Base-by-base conservation (phyloP, 1,284 basidiomycete species). In the Malassezia globosa region DNA sequence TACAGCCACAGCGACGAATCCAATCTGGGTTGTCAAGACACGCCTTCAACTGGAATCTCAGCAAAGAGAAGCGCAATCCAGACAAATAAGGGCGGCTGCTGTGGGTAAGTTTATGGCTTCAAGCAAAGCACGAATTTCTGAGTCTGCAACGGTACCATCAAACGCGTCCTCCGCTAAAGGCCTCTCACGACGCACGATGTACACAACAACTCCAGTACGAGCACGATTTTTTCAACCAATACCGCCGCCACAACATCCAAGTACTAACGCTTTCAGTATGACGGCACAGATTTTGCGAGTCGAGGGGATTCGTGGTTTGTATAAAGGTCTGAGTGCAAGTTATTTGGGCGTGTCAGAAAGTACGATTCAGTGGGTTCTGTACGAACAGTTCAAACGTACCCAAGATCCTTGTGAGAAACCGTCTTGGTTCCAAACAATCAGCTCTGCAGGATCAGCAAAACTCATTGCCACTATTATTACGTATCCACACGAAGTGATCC, bases 1-100 rank as follows among this genome's bases (percentile, higher is more conserved):
- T 24, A 97, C 92, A 0, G 80, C 89, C 1, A 84, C 87, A 0
- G 86, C 81, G 8, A 96, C 92, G 14, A 96, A 96, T 71, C 92
- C 92, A 0, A 94, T 97, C 37, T 97, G 92, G 92, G 90, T 97
- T 33, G 86, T 97, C 59, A 96, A 96, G 73, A 97, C 92, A 29
- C 81, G 92, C 2, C 68, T 96, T 42, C 92, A 97, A 71, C 80
- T 90, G 24, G 70, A 72, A 43, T 60, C 62, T 37, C 56, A 52
- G 37, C 44, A 25, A 16, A 31, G 43, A 7, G 49, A 51, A 22
- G 47, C 49, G 18, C 37, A 33, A 6, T 22, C 43, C 7, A 43
- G 31, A 24, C 23, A 25, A 2, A 39, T 35, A 22, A 37, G 49
- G n/a, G 26, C 31, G 1, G 25, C 24, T 13, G 49, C 49, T 2